A percentile compares a stretch with the other conserved stretches of the same genome.
These are phyloP conservation scores for Cyberlindnera subsufficiens DNA, from an alignment of 805 yeast species.

Conservation along the genomic window DNA sequence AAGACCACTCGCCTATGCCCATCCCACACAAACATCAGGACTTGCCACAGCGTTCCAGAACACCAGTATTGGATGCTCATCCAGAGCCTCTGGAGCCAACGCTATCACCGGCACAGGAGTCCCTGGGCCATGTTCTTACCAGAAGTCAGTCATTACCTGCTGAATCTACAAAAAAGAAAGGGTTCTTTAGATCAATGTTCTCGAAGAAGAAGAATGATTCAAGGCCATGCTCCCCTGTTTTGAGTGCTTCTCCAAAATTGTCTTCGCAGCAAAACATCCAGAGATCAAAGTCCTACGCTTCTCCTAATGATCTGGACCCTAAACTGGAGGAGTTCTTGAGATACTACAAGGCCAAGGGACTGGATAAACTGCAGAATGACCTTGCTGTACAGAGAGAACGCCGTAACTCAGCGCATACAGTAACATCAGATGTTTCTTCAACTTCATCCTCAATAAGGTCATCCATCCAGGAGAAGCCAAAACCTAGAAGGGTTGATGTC, in stretches of 20 bases:
- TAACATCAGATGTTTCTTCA: background rate
- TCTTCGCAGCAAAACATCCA: background rate
- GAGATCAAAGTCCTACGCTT: constrained; percentile 14
- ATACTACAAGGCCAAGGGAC: constrained; percentile 28
- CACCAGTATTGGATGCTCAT: background rate
- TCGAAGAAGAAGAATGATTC: constrained; percentile 20
- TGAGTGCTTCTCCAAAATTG: background rate
- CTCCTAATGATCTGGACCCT: constrained; percentile 32
- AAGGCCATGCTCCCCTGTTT: background rate
- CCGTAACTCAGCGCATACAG: background rate
- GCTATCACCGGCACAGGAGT: constrained; percentile 6
- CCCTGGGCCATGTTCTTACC: constrained; percentile 14
- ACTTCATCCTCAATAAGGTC: constrained; percentile 5
- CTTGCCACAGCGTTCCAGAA: background rate
- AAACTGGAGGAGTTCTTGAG: constrained; percentile 41
- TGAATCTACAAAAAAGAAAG: constrained; percentile 22
- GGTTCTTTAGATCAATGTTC: constrained; percentile 32
- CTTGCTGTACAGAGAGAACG: constrained; percentile 1
- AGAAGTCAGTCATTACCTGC: constrained; percentile 28
- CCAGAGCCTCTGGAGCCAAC: constrained; percentile 1
- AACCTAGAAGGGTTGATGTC: constrained; percentile 25
- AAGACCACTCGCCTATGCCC: constrained; percentile 5
- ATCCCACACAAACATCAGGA: constrained; percentile 3
- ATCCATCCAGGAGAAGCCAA: constrained; percentile 4
- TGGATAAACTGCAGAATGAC: constrained; percentile 18